Conservation (phyloP, 768 basidiomycete genomes). For the Phaeotremella skinneri region DNA sequence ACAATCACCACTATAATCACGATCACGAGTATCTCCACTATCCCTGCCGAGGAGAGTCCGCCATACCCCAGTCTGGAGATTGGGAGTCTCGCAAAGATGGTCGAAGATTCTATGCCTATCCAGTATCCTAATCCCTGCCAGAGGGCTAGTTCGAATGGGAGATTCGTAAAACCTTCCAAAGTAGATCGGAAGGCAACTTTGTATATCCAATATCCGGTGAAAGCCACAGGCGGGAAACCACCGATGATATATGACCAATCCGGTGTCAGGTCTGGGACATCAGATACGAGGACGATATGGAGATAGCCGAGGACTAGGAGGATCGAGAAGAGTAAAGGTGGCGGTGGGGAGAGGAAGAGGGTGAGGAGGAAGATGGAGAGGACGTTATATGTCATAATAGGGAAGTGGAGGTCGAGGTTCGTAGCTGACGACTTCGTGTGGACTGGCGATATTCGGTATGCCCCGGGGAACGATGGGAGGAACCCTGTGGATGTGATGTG, state of each 20-base stretch:
- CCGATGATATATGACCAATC: conserved; percentile 33
- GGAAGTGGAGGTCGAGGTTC: conserved; percentile 32
- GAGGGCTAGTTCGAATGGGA: conserved; percentile 33
- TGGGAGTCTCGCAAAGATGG: conserved; percentile 38
- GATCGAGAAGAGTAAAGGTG: conserved; percentile 22
- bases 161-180: conserved; percentile 23
- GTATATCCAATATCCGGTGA: conserved; percentile 39
- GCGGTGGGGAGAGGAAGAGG: conserved; percentile 23
- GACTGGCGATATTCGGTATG: conserved; percentile 20
- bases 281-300: conserved; percentile 34
- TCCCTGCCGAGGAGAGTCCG: conserved; percentile 25
- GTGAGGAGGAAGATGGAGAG: conserved; percentile 30
- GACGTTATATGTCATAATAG: conserved; percentile 35
- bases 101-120: conserved; percentile 39
- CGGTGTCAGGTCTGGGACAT: conserved; percentile 28
- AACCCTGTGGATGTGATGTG: conserved; percentile 27
- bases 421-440: background rate
- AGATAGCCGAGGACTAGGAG: conserved; percentile 32
- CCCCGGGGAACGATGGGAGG: conserved; percentile 30
- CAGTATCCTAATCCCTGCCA: conserved; percentile 45
- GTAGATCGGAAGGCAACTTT: conserved; percentile 32
- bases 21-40: conserved; percentile 27
- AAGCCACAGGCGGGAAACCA: conserved; percentile 21
- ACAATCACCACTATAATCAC: conserved; percentile 25
- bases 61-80: conserved; percentile 35